These are phyloP conservation scores for Parmelia sp. DNA, from an alignment of 495 filamentous ascomycete species.

Conservation along the genomic window DNA sequence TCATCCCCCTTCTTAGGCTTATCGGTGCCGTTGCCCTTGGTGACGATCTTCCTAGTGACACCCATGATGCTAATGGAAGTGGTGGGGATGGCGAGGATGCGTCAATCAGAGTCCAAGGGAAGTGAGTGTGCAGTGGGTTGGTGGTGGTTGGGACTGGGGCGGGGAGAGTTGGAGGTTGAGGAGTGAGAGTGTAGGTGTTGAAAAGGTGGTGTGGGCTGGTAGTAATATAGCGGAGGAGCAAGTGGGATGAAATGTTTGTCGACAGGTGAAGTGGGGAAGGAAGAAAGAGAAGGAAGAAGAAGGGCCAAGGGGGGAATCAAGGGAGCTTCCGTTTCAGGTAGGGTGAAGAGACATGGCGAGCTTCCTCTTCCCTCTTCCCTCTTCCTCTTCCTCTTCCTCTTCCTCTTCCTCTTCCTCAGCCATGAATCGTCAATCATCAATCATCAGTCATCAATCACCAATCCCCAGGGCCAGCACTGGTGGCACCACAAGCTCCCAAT, in stretches of 20 bases:
- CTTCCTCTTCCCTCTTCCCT: not conserved
- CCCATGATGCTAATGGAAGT: constrained; percentile 42
- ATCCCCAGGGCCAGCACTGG: too few species aligned
- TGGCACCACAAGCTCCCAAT: not conserved
- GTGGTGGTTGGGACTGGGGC: not conserved
- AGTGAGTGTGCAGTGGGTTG: constrained; percentile 5
- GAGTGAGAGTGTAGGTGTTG: not conserved
- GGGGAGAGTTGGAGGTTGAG: not conserved
- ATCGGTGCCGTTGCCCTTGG: constrained; percentile 46
- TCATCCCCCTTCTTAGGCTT: constrained; percentile 56
- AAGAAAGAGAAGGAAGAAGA: not conserved
- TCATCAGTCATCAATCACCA: too few species aligned
- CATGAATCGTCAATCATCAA: too few species aligned
- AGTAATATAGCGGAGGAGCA: not conserved
- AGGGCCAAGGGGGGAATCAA: not conserved
- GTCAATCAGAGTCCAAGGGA: not conserved
- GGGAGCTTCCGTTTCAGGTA: not conserved
- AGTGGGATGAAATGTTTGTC: constrained; percentile 7
- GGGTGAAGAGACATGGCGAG: not conserved
- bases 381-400: too few species aligned
- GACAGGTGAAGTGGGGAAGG: not conserved
- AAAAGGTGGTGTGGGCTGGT: not conserved
- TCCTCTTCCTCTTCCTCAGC: too few species aligned
- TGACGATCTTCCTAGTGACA: constrained; percentile 42
- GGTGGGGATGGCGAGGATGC: not conserved